Percentiles rank a stretch among this genome's conserved stretches.
These are phyloP conservation scores for Coleophoma eucalyptorum DNA, from an alignment of 2,329 filamentous ascomycete genomes.

Conservation along the genomic window DNA sequence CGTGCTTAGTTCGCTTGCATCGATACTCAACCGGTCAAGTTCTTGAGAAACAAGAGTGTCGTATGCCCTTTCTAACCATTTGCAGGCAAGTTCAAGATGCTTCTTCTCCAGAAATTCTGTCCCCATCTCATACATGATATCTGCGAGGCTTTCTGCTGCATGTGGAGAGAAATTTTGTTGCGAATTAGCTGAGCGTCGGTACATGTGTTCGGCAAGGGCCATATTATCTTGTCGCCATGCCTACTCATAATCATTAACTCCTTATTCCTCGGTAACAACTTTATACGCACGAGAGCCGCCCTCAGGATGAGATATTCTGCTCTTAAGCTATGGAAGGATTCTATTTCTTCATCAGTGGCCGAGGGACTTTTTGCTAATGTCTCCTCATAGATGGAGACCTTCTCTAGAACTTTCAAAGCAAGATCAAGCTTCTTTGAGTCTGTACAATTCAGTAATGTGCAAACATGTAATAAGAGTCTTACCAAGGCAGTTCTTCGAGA, in stretches of 20 bases:
- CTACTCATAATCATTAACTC: constrained; percentile 35
- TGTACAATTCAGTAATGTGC: constrained; percentile 9
- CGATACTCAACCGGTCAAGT: constrained; percentile 50
- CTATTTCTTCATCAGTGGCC: constrained; percentile 1
- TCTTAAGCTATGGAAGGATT: constrained; percentile 24
- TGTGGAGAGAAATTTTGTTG: constrained; percentile 37
- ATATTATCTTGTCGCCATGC: constrained; percentile 70
- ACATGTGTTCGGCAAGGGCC: constrained; percentile 78
- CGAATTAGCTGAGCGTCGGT: constrained; percentile 49
- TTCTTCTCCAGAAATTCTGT: constrained; percentile 48
- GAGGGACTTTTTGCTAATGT: neutral
- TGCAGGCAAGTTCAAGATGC: constrained; percentile 51
- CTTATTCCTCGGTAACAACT: neutral
- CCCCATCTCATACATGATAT: constrained; percentile 71
- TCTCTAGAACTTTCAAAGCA: constrained; percentile 59
- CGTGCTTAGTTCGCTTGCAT: constrained; percentile 60
- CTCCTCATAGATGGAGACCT: constrained; percentile 54
- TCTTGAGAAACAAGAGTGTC: constrained; percentile 53
- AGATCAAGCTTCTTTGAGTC: constrained; percentile 44
- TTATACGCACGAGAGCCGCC: constrained; percentile 49
- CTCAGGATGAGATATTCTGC: constrained; percentile 28
- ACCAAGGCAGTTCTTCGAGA: constrained; percentile 60
- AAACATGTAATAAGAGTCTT: constrained; percentile 18
- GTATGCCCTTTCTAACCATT: constrained; percentile 72
- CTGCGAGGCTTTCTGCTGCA: constrained; percentile 58